Percentiles rank a stretch among this genome's conserved stretches.
These are phyloP conservation scores for Ulota crispa DNA, from an alignment of 225 moss, liverwort and hornwort genomes.

Conservation along the genomic window DNA sequence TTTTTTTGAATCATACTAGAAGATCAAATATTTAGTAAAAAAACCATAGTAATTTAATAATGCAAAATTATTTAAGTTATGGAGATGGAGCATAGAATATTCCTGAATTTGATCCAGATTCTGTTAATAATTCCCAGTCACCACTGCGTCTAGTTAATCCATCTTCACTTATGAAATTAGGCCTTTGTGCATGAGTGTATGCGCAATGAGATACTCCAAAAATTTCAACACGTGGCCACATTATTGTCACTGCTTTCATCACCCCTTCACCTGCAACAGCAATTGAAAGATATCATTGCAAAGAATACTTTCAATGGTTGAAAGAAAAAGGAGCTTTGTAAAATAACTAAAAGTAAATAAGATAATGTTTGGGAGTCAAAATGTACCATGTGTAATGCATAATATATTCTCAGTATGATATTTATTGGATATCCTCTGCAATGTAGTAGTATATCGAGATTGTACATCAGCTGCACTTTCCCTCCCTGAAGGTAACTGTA, in stretches of 20 bases:
- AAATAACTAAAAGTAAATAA: too few species aligned
- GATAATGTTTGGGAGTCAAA: too few species aligned
- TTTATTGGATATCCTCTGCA: slow-evolving; percentile 37
- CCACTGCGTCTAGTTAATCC: neutral
- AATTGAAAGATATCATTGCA: rapidly evolving
- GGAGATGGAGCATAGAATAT: neutral
- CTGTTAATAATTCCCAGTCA: slow-evolving; percentile 52
- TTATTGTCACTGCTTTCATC: slow-evolving; percentile 23
- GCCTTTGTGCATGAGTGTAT: slow-evolving; percentile 27
- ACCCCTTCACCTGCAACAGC: slow-evolving; percentile 39
- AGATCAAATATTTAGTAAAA: rapidly evolving
- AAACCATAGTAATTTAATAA: neutral
- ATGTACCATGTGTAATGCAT: slow-evolving; percentile 47
- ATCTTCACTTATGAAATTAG: slow-evolving; percentile 20
- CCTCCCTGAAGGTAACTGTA: slow-evolving; percentile 19
- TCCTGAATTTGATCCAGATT: slow-evolving; percentile 28
- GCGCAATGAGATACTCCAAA: slow-evolving; percentile 9
- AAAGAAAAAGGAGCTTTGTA: too few species aligned
- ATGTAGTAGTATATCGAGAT: slow-evolving; percentile 25
- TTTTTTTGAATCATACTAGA: too few species aligned
- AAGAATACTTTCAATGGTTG: too few species aligned
- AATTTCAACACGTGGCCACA: slow-evolving; percentile 43
- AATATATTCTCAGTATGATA: slow-evolving; percentile 51
- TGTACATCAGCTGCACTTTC: slow-evolving; percentile 33
- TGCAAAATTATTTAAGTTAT: neutral